phyloP scores from a whole-genome alignment of 768 basidiomycete species.

The Tephrocybe sp. region DNA sequence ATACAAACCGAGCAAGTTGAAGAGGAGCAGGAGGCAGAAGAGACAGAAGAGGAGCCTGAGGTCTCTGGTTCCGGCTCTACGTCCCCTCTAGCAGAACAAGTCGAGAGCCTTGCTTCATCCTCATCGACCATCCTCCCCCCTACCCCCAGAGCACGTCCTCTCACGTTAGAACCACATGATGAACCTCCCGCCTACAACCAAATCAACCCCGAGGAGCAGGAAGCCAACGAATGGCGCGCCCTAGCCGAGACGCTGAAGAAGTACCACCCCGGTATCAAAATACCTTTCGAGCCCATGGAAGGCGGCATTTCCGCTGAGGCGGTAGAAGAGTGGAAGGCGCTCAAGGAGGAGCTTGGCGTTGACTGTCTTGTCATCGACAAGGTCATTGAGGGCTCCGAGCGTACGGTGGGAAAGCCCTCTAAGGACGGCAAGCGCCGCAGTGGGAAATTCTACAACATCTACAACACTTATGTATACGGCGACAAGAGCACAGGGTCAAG shows the following conservation, averaged over 20 bases:
- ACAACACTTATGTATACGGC: slow-evolving; percentile 68
- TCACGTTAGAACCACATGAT: slow-evolving; percentile 40
- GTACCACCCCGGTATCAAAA: slow-evolving; percentile 64
- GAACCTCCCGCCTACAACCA: slow-evolving; percentile 75
- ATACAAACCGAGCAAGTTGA: slow-evolving; percentile 59
- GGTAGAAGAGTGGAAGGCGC: slow-evolving; percentile 71
- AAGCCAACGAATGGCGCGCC: slow-evolving; percentile 46
- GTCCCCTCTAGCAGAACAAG: slow-evolving; percentile 38
- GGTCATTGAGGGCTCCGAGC: slow-evolving; percentile 43
- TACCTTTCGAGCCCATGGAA: slow-evolving; percentile 38
- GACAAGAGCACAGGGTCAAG: slow-evolving; percentile 32
- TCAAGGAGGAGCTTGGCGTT: slow-evolving; percentile 78
- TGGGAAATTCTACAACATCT: slow-evolving; percentile 79
- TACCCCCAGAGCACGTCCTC: slow-evolving; percentile 53
- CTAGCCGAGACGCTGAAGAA: slow-evolving; percentile 61
- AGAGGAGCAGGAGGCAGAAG: slow-evolving; percentile 17
- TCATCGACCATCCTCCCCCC: slow-evolving; percentile 72
- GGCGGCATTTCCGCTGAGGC: slow-evolving; percentile 66
- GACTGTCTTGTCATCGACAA: slow-evolving; percentile 77
- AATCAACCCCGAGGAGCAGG: slow-evolving; percentile 49
- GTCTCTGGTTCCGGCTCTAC: slow-evolving; percentile 36
- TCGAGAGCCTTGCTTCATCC: slow-evolving; percentile 65
- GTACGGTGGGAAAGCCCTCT: slow-evolving; percentile 18
- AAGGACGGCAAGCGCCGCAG: slow-evolving; percentile 28
- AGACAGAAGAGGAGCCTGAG: background rate